These are phyloP conservation scores for Mucuna pruriens DNA, from an alignment of 306 rosid genomes.

Conservation along the genomic window DNA sequence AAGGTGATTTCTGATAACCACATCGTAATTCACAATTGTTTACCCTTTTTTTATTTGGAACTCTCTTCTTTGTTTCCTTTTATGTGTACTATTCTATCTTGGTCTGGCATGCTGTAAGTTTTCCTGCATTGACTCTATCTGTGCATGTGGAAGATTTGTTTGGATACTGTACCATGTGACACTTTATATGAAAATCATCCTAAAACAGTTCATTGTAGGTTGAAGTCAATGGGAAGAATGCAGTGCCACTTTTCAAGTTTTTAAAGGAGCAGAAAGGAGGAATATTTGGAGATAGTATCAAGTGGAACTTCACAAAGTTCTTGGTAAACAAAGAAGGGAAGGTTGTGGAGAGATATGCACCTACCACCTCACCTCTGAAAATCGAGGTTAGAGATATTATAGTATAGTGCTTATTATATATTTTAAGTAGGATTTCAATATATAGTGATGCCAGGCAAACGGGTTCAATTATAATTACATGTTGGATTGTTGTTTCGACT, in stretches of 20 bases:
- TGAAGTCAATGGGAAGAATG: slow-evolving; percentile 84
- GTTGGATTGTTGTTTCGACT: slow-evolving; percentile 18
- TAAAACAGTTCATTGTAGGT: slow-evolving; percentile 50
- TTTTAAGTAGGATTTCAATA: slow-evolving; percentile 13
- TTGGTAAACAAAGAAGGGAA: slow-evolving; percentile 80
- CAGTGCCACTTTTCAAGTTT: slow-evolving; percentile 72
- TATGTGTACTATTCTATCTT: slow-evolving; percentile 8
- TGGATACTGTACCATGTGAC: background rate
- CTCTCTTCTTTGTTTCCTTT: background rate
- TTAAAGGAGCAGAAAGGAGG: slow-evolving; percentile 77
- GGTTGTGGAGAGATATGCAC: slow-evolving; percentile 90
- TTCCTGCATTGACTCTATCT: background rate
- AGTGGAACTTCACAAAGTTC: slow-evolving; percentile 98
- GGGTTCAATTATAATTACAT: background rate
- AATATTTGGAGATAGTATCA: slow-evolving; percentile 80
- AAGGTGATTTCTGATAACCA: slow-evolving; percentile 61
- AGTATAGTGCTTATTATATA: slow-evolving; percentile 15
- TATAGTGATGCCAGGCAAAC: background rate
- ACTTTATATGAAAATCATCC: slow-evolving; percentile 11
- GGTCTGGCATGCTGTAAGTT: background rate
- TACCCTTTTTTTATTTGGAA: background rate
- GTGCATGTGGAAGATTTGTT: background rate
- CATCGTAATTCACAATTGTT: background rate
- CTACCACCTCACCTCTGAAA: slow-evolving; percentile 80
- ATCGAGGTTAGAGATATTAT: slow-evolving; percentile 66